phyloP scores from a whole-genome alignment of 208 protist genomes.

The Leishmania turanica region DNA sequence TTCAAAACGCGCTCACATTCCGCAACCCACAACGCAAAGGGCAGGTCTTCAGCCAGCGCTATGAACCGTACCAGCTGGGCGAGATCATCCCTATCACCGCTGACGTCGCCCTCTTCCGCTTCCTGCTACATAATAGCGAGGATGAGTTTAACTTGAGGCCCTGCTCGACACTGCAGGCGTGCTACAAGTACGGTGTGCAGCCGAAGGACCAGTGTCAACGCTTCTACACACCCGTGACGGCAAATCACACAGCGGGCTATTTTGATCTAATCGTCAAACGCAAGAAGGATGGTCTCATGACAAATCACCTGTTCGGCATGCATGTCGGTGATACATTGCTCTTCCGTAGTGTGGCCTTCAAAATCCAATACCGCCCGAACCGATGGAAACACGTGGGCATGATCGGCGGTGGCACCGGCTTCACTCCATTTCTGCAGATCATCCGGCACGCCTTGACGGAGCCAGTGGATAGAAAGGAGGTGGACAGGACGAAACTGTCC shows the following conservation, averaged over 20 bases:
- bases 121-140: constrained; percentile 71
- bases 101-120: constrained; percentile 89
- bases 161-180: constrained; percentile 87
- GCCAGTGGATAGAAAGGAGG: constrained; percentile 55
- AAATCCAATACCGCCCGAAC: constrained; percentile 87
- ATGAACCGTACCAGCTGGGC: constrained; percentile 79
- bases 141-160: constrained; percentile 87
- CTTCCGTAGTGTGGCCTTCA: constrained; percentile 82
- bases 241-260: constrained; percentile 84
- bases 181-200: constrained; percentile 90
- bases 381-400: constrained; percentile 91
- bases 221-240: constrained; percentile 92
- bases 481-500: constrained; percentile 88
- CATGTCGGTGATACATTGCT: constrained; percentile 85
- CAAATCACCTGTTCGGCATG: constrained; percentile 88
- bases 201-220: constrained; percentile 84
- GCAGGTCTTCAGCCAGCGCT: constrained; percentile 81
- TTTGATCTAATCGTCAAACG: constrained; percentile 93
- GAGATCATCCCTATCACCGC: constrained; percentile 89
- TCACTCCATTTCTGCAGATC: constrained; percentile 95
- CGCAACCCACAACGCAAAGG: constrained; percentile 44
- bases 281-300: constrained; percentile 80
- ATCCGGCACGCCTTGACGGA: constrained; percentile 79
- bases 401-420: constrained; percentile 94
- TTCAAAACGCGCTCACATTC: constrained; percentile 81